A percentile compares a stretch with the other conserved stretches of the same genome.
Conservation (phyloP, 768 basidiomycete genomes). For the Pulveroboletus ravenelii region DNA sequence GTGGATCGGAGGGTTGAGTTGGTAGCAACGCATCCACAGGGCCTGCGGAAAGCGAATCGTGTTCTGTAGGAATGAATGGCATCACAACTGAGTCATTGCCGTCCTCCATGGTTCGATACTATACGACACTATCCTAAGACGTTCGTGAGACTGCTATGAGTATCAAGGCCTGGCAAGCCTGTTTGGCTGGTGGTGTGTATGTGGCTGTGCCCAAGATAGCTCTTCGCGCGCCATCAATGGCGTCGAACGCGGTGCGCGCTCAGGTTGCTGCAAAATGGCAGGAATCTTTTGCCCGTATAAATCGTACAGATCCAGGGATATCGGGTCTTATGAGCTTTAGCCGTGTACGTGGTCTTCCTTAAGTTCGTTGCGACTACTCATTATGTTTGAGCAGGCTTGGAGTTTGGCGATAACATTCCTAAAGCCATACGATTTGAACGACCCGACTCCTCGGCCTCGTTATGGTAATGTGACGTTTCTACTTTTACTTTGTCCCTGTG, state of each 20-base stretch:
- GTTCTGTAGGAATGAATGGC: conserved; percentile 21
- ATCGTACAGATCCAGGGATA: conserved; percentile 55
- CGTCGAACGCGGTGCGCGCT: conserved; percentile 55
- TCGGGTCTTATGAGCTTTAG: conserved; percentile 61
- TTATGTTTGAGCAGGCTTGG: conserved; percentile 50
- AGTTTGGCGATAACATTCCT: conserved; percentile 48
- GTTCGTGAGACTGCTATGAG: neutral
- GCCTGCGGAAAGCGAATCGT: conserved; percentile 10
- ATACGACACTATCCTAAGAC: neutral
- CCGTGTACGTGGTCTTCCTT: conserved; percentile 37
- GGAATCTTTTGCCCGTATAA: conserved; percentile 61
- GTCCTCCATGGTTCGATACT: conserved; percentile 14
- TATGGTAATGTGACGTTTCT: conserved; percentile 22
- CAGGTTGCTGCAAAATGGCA: conserved; percentile 72
- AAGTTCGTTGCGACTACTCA: neutral
- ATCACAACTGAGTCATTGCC: neutral
- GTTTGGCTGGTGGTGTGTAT: neutral
- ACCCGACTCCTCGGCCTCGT: conserved; percentile 26
- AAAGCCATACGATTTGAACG: conserved; percentile 49
- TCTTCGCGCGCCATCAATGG: conserved; percentile 35
- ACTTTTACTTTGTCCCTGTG: neutral
- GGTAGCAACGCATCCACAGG: conserved; percentile 1
- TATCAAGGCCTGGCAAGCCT: too few relatives aligned
- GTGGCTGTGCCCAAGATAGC: conserved; percentile 19
- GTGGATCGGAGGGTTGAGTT: conserved; percentile 6